Evolutionary conservation across 345 rosid species (phyloP).

Genomic region (Raphanus sativus): DNA sequence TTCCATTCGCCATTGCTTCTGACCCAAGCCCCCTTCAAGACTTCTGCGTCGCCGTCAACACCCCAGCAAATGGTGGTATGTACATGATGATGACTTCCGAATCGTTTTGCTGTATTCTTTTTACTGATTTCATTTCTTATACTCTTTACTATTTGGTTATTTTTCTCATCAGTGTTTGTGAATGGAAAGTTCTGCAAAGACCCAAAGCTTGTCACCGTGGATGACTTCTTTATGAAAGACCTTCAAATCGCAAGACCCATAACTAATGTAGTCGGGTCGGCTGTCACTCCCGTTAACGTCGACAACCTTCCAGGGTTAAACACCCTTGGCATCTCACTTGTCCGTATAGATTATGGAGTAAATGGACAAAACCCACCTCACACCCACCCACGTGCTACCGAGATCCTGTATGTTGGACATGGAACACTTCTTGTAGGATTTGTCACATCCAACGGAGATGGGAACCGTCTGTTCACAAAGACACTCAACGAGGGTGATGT

Average conservation of each 20-base stretch:
- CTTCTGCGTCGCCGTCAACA: conserved; percentile 2
- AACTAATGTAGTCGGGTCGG: background rate
- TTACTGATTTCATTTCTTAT: background rate
- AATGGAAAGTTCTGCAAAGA: conserved; percentile 16
- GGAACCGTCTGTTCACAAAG: conserved; percentile 19
- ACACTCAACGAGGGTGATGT: conserved; percentile 17
- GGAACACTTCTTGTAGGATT: conserved; percentile 29
- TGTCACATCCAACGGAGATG: conserved; percentile 17
- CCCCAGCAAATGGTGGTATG: conserved; percentile 14
- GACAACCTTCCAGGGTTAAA: conserved; percentile 20
- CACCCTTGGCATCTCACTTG: conserved; percentile 33
- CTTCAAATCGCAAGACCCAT: background rate
- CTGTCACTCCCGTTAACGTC: conserved; percentile 1
- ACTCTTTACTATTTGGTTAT: background rate
- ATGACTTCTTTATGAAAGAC: conserved; percentile 25
- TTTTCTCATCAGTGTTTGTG: conserved; percentile 16
- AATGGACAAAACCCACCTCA: background rate
- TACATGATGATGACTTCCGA: background rate
- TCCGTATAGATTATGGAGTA: background rate
- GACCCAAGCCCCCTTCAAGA: conserved; percentile 19
- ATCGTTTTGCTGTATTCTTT: background rate
- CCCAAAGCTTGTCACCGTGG: background rate
- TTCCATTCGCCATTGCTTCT: conserved; percentile 2
- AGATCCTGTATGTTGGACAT: conserved; percentile 7
- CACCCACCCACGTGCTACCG: background rate